Percentiles rank a stretch among this genome's conserved stretches.
phyloP scores from a whole-genome alignment of 495 filamentous ascomycete genomes.

The Lasiosphaeris hirsuta region DNA sequence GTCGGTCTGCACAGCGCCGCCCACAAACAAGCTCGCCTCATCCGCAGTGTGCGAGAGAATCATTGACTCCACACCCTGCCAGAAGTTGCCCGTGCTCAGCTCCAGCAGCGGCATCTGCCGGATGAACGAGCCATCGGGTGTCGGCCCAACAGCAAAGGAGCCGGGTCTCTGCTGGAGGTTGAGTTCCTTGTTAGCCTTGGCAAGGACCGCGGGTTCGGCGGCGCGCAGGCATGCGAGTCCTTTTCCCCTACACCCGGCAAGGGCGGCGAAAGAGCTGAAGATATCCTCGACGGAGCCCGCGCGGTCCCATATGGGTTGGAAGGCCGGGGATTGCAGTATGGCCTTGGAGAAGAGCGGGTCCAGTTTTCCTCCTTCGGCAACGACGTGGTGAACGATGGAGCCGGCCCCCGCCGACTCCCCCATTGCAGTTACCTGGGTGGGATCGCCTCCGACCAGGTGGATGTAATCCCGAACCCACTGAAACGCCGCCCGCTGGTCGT shows the following conservation, averaged over 20 bases:
- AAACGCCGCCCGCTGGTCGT: slow-evolving; percentile 51
- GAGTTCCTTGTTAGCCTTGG: slow-evolving; percentile 39
- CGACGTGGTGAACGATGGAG: slow-evolving; percentile 63
- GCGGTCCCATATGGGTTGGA: slow-evolving; percentile 41
- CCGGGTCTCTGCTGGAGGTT: slow-evolving; percentile 33
- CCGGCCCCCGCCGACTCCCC: slow-evolving; percentile 68
- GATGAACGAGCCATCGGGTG: slow-evolving; percentile 44
- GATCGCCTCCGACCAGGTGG: slow-evolving; percentile 62
- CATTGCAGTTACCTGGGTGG: slow-evolving; percentile 59
- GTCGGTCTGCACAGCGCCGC: slow-evolving; percentile 47
- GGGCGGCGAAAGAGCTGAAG: slow-evolving; percentile 42
- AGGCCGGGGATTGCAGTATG: slow-evolving; percentile 49
- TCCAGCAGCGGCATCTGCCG: slow-evolving; percentile 45
- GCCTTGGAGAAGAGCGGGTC: slow-evolving; percentile 46
- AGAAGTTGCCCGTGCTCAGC: slow-evolving; percentile 42
- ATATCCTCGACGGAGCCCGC: slow-evolving; percentile 33
- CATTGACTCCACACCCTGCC: slow-evolving; percentile 35
- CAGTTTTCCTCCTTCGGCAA: slow-evolving; percentile 50
- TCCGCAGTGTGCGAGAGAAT: slow-evolving; percentile 41
- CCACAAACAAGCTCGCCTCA: slow-evolving; percentile 39
- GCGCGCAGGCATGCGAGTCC: slow-evolving; percentile 43
- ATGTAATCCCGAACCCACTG: slow-evolving; percentile 70
- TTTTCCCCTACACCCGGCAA: slow-evolving; percentile 46
- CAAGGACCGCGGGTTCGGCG: slow-evolving; percentile 33
- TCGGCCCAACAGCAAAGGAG: slow-evolving; percentile 43